phyloP scores from a whole-genome alignment of 345 rosid species.

The Geranium rotundifolium region DNA sequence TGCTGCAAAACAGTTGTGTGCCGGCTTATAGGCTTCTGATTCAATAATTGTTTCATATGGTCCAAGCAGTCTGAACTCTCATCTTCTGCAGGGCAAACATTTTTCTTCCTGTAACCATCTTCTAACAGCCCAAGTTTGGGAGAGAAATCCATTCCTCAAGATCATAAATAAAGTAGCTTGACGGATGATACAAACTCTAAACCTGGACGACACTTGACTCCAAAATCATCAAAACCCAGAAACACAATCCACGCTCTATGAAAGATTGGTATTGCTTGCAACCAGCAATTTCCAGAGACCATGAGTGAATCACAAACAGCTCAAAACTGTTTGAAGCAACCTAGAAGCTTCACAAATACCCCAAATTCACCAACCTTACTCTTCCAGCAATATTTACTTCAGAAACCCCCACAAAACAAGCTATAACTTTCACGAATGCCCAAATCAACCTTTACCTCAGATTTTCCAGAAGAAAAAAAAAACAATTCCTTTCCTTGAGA shows the following conservation, averaged over 20 bases:
- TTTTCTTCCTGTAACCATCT: constrained; percentile 31
- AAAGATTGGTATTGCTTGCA: neutral
- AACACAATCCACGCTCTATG: constrained; percentile 3
- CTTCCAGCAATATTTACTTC: constrained; percentile 11
- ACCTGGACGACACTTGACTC: neutral
- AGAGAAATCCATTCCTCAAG: constrained; percentile 51
- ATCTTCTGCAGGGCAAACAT: constrained; percentile 24
- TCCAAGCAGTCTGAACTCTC: constrained; percentile 37
- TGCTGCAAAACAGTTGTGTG: constrained; percentile 38
- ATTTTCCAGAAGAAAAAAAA: constrained; percentile 3
- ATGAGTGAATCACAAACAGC: neutral
- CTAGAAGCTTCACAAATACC: constrained; percentile 1
- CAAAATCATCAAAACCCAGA: constrained; percentile 5
- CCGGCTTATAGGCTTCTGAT: constrained; percentile 68
- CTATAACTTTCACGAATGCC: constrained; percentile 13
- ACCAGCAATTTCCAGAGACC: neutral
- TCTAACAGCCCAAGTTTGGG: constrained; percentile 37
- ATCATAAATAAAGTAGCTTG: constrained; percentile 25
- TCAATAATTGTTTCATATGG: constrained; percentile 32
- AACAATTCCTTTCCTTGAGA: neutral
- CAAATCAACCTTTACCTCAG: constrained; percentile 16
- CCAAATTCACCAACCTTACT: constrained; percentile 11
- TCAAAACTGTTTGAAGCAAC: neutral
- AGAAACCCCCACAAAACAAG: constrained; percentile 27
- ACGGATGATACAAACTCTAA: neutral